A percentile compares a stretch with the other conserved stretches of the same genome.
These are phyloP conservation scores for Pichia sp. DNA, from an alignment of 1,139 yeast genomes.

Conservation along the genomic window DNA sequence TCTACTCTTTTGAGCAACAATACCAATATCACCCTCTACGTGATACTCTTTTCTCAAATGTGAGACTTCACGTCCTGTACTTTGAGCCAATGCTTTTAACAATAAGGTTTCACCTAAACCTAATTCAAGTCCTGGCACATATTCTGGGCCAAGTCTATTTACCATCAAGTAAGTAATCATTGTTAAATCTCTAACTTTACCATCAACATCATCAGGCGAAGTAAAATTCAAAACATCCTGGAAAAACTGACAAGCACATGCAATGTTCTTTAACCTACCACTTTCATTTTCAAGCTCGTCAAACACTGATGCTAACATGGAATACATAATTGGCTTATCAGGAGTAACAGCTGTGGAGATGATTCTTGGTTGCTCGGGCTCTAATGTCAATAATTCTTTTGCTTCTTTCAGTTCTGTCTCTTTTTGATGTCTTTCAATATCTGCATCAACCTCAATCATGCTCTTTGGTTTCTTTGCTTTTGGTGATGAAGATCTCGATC, in stretches of 20 bases:
- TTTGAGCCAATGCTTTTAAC: constrained; percentile 81
- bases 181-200: constrained; percentile 48
- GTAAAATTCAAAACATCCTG: constrained; percentile 47
- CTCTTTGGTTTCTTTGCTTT: constrained; percentile 5
- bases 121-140: constrained; percentile 76
- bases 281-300: constrained; percentile 73
- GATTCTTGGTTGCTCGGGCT: constrained; percentile 17
- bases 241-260: constrained; percentile 67
- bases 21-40: constrained; percentile 83
- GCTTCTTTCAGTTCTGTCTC: constrained; percentile 23
- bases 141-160: constrained; percentile 90
- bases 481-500: background rate
- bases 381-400: constrained; percentile 16
- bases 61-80: constrained; percentile 73
- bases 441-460: constrained; percentile 9
- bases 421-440: constrained; percentile 18
- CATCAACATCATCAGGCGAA: constrained; percentile 13
- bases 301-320: constrained; percentile 60
- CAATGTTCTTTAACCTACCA: constrained; percentile 73
- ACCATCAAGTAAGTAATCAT: constrained; percentile 77
- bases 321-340: constrained; percentile 45
- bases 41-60: constrained; percentile 71
- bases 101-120: constrained; percentile 89
- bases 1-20: constrained; percentile 79
- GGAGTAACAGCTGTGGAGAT: constrained; percentile 13